Conservation (phyloP, 768 basidiomycete species). For the Naganishia antarctica region DNA sequence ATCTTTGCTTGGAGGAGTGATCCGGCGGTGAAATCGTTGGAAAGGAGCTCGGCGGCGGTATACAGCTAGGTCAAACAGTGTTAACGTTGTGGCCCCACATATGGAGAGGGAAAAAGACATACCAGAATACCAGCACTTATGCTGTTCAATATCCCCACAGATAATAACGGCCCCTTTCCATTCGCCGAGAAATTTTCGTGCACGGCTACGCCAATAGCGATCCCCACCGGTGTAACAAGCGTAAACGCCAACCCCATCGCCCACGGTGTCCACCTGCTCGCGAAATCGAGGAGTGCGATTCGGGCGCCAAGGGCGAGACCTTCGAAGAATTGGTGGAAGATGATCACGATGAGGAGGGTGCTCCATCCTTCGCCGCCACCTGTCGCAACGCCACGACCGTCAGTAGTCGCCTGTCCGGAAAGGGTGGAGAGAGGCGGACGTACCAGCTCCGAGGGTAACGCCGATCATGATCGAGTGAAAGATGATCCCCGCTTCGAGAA, state of each 20-base stretch:
- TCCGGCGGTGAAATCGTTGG: conserved; percentile 38
- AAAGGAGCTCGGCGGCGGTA: conserved; percentile 37
- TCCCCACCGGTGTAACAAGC: conserved; percentile 45
- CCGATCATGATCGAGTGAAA: conserved; percentile 50
- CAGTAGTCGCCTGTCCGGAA: background rate
- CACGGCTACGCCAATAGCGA: conserved; percentile 36
- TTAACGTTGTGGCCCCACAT: background rate
- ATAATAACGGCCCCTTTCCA: conserved; percentile 30
- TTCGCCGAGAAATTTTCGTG: conserved; percentile 22
- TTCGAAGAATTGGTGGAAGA: conserved; percentile 46
- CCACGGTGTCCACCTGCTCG: conserved; percentile 30
- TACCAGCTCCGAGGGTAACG: conserved; percentile 39
- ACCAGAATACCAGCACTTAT: conserved; percentile 35
- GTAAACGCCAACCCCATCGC: conserved; percentile 38
- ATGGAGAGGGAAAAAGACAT: background rate
- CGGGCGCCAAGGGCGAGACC: conserved; percentile 43
- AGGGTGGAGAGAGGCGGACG: background rate
- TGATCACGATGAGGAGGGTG: conserved; percentile 45
- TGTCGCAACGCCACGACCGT: conserved; percentile 3
- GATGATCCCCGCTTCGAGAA: conserved; percentile 39
- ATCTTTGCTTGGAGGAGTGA: conserved; percentile 34
- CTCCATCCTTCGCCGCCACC: conserved; percentile 43
- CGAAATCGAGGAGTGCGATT: conserved; percentile 35
- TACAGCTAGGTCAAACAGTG: conserved; percentile 29
- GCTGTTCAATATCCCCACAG: conserved; percentile 34